Evolutionary conservation across 2,329 filamentous ascomycete genomes (phyloP), one percentile per base, ranked within the genome.

Genomic region (Aspergillus japonicus): DNA sequence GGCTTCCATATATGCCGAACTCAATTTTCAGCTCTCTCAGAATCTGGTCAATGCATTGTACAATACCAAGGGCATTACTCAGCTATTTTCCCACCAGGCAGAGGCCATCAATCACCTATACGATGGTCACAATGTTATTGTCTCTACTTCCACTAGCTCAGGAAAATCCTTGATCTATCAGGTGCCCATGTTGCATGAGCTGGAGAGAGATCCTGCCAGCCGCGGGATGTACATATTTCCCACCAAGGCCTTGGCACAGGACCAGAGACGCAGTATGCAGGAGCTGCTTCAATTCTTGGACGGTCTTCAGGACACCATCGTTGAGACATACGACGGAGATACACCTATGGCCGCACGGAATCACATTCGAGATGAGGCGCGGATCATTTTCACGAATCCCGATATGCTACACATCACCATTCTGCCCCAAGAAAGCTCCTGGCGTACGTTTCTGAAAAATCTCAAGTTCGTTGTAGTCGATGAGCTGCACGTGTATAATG

Each of bases 151-250:
- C 0, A 99, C 95, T 0, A 96, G 91, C 71, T 99, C 95, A 1
- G 95, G 95, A 11, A 99, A 99, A 75, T 97, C 92, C 5, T 80
- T 99, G n/a, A 97, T 99, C 62, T 99, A 98, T 71, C 95, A 99
- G 70, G 84, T 99, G 16, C 95, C 95, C 0, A 92, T 99, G 49
- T 78, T 99, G 11, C 87, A 96, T 71, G 89, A 91, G 53, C 79
- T 99, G 2, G 94, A 99, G 74, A 81, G 86, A 55, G 90, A 98
- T 68, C 79, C 76, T 2, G 82, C 88, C 58, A 90, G 91, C 8
- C 83, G 95, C 67, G 95, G 95, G 2, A 92, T 99, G 88, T 98
- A 97, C 73, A 96, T 99, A 39, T 99, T 99, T 62, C 95, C 95
- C 0, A 99, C 95, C 0, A 99, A 99, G 77, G 95, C 95, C 1